Evolutionary conservation across 2,329 filamentous ascomycete species (phyloP).

Genomic region (Arachnomyces sp.): DNA sequence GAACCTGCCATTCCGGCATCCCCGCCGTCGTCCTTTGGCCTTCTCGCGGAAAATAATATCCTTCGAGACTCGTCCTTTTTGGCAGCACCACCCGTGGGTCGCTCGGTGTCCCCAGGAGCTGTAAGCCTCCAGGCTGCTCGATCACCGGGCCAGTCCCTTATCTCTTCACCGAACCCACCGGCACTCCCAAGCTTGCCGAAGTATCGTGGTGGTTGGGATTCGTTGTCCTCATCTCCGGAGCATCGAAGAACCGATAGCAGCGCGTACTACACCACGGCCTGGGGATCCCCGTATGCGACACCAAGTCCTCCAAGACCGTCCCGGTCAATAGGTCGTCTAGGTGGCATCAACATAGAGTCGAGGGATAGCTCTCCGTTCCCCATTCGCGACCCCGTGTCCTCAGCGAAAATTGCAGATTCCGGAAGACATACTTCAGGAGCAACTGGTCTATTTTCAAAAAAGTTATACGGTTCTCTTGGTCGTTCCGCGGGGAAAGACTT

Average conservation of each 20-base stretch:
- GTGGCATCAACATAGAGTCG: conserved; percentile 33
- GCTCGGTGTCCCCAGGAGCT: conserved; percentile 29
- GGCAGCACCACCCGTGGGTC: conserved; percentile 23
- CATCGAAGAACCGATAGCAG: conserved; percentile 41
- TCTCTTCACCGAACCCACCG: conserved; percentile 22
- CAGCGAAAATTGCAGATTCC: conserved; percentile 5
- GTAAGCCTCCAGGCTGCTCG: conserved; percentile 29
- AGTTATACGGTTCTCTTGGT: conserved; percentile 19
- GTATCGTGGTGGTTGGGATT: conserved; percentile 27
- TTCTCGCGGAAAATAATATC: conserved; percentile 19
- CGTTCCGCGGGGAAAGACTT: conserved; percentile 20
- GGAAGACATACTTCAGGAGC: conserved; percentile 22
- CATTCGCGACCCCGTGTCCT: conserved; percentile 1
- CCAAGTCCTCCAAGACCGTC: conserved; percentile 41
- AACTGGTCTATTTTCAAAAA: conserved; percentile 17
- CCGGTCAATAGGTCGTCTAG: conserved; percentile 37
- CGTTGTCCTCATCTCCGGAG: conserved; percentile 32
- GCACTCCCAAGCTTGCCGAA: conserved; percentile 26
- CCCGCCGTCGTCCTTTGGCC: conserved; percentile 22
- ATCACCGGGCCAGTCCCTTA: conserved; percentile 25
- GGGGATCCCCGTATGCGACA: conserved; percentile 83
- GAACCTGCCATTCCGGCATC: conserved; percentile 32
- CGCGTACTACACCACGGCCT: conserved; percentile 66
- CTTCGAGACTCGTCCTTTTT: conserved; percentile 25
- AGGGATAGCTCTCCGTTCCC: conserved; percentile 28